phyloP scores from a whole-genome alignment of 441 rosid genomes.

The Geranium incanum region DNA sequence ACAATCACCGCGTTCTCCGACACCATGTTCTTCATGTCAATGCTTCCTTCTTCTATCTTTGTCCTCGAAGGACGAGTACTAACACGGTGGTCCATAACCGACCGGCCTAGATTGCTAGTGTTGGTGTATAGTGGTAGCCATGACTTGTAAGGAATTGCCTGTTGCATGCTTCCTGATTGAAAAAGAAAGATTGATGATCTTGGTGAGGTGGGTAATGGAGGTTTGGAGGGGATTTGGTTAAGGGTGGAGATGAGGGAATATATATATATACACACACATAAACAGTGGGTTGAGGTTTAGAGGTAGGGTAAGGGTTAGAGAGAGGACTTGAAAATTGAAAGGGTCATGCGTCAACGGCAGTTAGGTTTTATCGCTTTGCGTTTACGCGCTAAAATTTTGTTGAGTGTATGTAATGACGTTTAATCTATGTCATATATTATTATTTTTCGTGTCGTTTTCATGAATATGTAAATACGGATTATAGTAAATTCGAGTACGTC shows the following conservation, averaged over 20 bases:
- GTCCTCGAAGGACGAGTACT: not conserved
- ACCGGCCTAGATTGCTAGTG: slow-evolving; percentile 1
- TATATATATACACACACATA: not conserved
- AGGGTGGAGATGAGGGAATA: not conserved
- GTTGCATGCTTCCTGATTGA: slow-evolving; percentile 40
- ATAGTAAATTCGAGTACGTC: not conserved
- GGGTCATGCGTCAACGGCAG: slow-evolving; percentile 36
- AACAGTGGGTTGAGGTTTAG: slow-evolving; percentile 7
- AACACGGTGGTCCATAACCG: not conserved
- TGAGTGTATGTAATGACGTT: slow-evolving; percentile 28
- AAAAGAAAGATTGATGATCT: not conserved
- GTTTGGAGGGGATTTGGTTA: not conserved
- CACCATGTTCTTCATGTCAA: slow-evolving; percentile 34
- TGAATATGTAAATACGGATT: not conserved
- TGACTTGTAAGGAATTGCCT: slow-evolving; percentile 58
- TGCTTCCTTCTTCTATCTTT: not conserved
- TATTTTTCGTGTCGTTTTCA: not conserved
- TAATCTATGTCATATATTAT: not conserved
- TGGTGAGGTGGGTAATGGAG: slow-evolving; percentile 6
- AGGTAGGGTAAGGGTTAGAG: not conserved
- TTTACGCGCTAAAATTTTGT: slow-evolving; percentile 16
- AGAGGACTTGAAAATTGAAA: slow-evolving; percentile 13
- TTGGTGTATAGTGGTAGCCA: slow-evolving; percentile 31
- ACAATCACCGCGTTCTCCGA: slow-evolving; percentile 72
- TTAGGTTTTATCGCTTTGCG: slow-evolving; percentile 19